Evolutionary conservation across 148 eudicot genomes (phyloP), one percentile per base, ranked within the genome.

Genomic region (Cornus suecica): DNA sequence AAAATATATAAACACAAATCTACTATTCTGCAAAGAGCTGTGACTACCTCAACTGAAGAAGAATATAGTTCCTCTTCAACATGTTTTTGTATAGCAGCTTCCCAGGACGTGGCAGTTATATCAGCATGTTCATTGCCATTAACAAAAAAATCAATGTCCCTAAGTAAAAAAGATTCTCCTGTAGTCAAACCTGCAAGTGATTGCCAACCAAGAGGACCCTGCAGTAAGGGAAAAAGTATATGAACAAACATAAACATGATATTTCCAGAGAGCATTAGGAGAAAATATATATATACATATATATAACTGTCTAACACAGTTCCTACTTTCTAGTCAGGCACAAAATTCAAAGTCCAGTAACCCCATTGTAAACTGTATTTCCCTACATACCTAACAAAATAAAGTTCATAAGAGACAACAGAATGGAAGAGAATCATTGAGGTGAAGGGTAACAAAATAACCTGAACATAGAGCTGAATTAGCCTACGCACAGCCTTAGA

Each of bases 181-280:
- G 88, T 80, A 42, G 90, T 71, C 58, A 92, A 82, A 81, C 87
- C 92, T 74, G 88, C 80, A 63, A 88, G 66, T 31, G 97, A 85
- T 78, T 87, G 97, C 94, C 99, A 95, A 72, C 96, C 97, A 78
- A 91, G 85, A 69, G 99, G 97, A 73, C 99, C 97, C 99, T 95
- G 86, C 78, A 73, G 61, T 15, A 64, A 18, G 72, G 37, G 32
- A 71, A 32, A 72, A 34, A 56, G 72, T 48, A 45, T 30, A 58
- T 23, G 31, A 69, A 64, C 71, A 61, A 48, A 48, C 15, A 62
- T 22, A 25, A 22, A 37, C 4, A 42, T 28, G 2, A 48, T 48
- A 0, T 48, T 48, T 11, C 18, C 54, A 48, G 42, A 48, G 54
- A 18, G 54, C 54, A 48, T 13, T 11, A 16, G 54, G 15, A 48